Conservation (phyloP, 2,329 filamentous ascomycete species). For the Nemania bipapillata region DNA sequence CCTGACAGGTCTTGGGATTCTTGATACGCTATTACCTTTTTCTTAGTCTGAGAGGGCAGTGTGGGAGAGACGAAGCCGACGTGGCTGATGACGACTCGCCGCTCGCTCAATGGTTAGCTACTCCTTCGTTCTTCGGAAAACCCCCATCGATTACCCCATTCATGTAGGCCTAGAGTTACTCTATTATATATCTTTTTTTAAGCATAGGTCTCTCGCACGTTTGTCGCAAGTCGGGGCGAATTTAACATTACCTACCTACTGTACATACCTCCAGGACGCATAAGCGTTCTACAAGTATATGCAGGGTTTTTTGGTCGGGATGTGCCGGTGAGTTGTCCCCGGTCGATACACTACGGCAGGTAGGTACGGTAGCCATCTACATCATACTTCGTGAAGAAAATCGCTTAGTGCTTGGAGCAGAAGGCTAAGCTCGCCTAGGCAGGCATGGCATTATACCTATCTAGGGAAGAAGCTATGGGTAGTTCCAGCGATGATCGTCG, state of each 20-base stretch:
- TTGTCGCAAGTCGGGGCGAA: too few relatives aligned
- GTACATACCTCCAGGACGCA: too few relatives aligned
- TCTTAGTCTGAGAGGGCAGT: constrained; percentile 1
- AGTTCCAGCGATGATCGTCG: background rate
- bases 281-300: too few relatives aligned
- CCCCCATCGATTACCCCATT: background rate
- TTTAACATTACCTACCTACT: too few relatives aligned
- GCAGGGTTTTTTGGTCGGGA: too few relatives aligned
- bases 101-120: background rate
- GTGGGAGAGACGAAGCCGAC: constrained; percentile 5
- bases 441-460: background rate
- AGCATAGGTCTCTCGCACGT: too few relatives aligned
- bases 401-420: background rate
- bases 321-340: background rate
- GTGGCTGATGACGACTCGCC: constrained; percentile 23
- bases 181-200: background rate
- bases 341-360: too few relatives aligned
- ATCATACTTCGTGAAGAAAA: constrained; percentile 3
- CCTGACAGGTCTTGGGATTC: background rate
- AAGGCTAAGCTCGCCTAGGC: background rate
- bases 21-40: background rate
- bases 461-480: constrained; percentile 21
- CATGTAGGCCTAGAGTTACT: background rate
- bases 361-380: background rate
- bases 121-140: background rate